Percentiles rank a stretch among this genome's conserved stretches.
Conservation (phyloP, 2,329 filamentous ascomycete species). For the Aschersonia sp. region DNA sequence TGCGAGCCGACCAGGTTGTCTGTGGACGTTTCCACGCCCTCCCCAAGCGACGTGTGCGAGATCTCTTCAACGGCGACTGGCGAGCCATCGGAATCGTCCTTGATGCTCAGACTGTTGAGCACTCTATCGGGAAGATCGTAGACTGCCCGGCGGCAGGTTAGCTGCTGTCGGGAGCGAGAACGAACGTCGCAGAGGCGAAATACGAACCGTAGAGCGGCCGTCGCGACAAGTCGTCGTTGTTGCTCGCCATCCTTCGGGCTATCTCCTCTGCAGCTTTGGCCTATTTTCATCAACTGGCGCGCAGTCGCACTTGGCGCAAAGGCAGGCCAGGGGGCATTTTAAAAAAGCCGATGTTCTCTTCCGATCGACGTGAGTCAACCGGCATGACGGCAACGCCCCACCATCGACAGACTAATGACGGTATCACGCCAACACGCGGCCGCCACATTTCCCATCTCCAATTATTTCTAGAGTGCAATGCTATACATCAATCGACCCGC, state of each 20-base stretch:
- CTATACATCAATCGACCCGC: too few relatives aligned
- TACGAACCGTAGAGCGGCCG: slow-evolving; percentile 35
- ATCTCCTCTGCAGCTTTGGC: neutral
- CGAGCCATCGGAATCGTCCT: slow-evolving; percentile 16
- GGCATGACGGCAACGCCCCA: neutral
- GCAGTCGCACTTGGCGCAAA: too few relatives aligned
- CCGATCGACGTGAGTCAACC: neutral
- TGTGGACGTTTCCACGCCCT: slow-evolving; percentile 11
- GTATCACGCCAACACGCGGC: too few relatives aligned
- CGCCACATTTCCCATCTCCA: too few relatives aligned
- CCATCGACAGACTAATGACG: too few relatives aligned
- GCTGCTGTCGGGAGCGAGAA: neutral
- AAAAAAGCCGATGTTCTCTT: neutral
- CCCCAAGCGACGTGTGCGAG: slow-evolving; percentile 9
- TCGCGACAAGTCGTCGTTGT: slow-evolving; percentile 27
- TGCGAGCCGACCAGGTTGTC: slow-evolving; percentile 44
- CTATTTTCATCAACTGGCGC: too few relatives aligned
- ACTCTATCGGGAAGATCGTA: slow-evolving; percentile 72
- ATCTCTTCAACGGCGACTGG: slow-evolving; percentile 8
- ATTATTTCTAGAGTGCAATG: too few relatives aligned
- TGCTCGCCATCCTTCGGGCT: slow-evolving; percentile 5
- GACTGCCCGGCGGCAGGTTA: slow-evolving; percentile 32
- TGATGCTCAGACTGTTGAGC: slow-evolving; percentile 47
- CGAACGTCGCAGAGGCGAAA: neutral
- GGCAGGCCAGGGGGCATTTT: too few relatives aligned